Conservation (phyloP, 225 moss, liverwort and hornwort species). For the Neckera pumila region DNA sequence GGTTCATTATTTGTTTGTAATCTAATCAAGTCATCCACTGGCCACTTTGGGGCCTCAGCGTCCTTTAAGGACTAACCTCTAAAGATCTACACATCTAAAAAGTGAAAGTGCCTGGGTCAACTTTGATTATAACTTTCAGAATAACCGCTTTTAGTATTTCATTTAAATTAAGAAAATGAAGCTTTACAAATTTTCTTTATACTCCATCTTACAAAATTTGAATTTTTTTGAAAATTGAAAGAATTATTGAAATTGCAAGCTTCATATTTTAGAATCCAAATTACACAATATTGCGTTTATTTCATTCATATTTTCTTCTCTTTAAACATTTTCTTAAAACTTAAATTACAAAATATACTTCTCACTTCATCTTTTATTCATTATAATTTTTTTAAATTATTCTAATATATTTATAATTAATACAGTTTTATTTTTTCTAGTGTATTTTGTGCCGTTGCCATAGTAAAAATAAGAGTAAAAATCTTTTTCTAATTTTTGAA, state of each 20-base stretch:
- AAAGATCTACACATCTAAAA: rapidly evolving
- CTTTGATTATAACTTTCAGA: background rate
- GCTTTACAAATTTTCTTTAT: background rate
- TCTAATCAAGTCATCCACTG: too few relatives aligned
- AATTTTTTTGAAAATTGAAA: rapidly evolving
- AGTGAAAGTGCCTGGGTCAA: background rate
- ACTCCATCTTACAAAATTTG: too few relatives aligned
- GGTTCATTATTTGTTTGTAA: too few relatives aligned
- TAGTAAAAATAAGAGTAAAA: too few relatives aligned
- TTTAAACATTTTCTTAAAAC: rapidly evolving
- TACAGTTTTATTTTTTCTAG: background rate
- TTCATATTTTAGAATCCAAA: background rate
- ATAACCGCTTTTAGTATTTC: background rate
- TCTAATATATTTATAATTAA: background rate
- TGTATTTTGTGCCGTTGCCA: too few relatives aligned
- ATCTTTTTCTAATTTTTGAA: too few relatives aligned
- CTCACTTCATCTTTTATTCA: too few relatives aligned
- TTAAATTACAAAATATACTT: background rate
- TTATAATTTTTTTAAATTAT: background rate
- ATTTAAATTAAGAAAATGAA: background rate
- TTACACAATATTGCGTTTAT: background rate
- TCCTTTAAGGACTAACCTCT: too few relatives aligned
- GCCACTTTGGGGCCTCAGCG: too few relatives aligned
- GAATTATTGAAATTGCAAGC: background rate
- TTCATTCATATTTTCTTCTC: background rate